Percentiles rank a stretch among this genome's conserved stretches.
These are phyloP conservation scores for Syzygium aromaticum DNA, from an alignment of 345 rosid species.

Conservation along the genomic window DNA sequence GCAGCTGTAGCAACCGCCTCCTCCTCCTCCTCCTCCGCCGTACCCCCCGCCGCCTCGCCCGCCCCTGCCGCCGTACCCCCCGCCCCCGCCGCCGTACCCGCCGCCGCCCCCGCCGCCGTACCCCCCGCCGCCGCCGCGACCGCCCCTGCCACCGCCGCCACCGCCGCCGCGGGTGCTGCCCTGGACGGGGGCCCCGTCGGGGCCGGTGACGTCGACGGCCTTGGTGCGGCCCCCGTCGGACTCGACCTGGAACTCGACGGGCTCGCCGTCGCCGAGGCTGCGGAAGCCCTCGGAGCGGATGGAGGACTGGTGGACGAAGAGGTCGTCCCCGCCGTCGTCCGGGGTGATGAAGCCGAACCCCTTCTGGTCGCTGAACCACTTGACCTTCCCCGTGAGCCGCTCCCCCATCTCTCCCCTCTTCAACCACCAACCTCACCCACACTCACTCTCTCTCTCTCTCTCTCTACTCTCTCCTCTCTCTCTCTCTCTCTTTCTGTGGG, in stretches of 20 bases:
- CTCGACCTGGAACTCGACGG: slow-evolving; percentile 55
- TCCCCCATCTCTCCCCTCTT: slow-evolving; percentile 14
- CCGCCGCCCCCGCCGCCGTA: slow-evolving; percentile 13
- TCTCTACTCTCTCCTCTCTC: neutral
- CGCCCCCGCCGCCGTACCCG: slow-evolving; percentile 10
- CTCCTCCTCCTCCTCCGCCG: slow-evolving; percentile 25
- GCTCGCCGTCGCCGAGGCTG: slow-evolving; percentile 55
- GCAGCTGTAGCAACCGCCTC: slow-evolving; percentile 34
- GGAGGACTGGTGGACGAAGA: slow-evolving; percentile 81
- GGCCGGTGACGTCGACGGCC: slow-evolving; percentile 79
- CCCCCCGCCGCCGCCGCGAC: slow-evolving; percentile 7
- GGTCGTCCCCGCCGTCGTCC: slow-evolving; percentile 72
- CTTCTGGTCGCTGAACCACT: slow-evolving; percentile 67
- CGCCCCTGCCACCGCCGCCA: slow-evolving; percentile 23
- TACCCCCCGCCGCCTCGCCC: slow-evolving; percentile 16
- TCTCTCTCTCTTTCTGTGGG: no score
- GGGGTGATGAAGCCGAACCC: slow-evolving; percentile 95
- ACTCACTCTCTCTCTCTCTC: neutral
- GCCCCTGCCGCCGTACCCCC: slow-evolving; percentile 11
- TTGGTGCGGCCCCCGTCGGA: slow-evolving; percentile 45
- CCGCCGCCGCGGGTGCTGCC: slow-evolving; percentile 47
- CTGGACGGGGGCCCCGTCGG: slow-evolving; percentile 44
- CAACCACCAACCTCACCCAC: neutral
- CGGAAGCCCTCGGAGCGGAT: slow-evolving; percentile 76
- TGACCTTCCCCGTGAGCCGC: slow-evolving; percentile 55